Base-by-base conservation (phyloP, 371 early-diverging fungal genomes). In the Mortierella sp. region DNA sequence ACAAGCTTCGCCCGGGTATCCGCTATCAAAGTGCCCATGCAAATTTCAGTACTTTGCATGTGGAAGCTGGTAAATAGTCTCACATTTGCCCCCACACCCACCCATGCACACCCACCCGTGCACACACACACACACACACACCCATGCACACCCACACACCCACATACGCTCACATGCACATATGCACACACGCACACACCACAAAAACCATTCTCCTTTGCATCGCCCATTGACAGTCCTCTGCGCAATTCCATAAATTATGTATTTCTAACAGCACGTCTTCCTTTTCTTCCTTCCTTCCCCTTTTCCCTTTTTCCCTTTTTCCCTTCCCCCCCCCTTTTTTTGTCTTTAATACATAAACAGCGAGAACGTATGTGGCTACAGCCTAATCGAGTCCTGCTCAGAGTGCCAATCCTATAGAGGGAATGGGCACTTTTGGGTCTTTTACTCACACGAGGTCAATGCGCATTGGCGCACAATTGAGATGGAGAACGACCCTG, bases 41-140 rank as follows among this genome's bases (percentile, higher is more conserved):
- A 66, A 72, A 60, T 72, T 66, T 52, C 72, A 72, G 28, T 47
- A 55, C 22, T 66, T 72, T 61, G 72, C 72, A 16, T 72, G 73
- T 38, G 73, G 47, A 16, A 57, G 48, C 47, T 72, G 73, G 71
- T 70, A 70, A 58, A 38, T 55, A 15, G 8, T 13, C 13, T 13
- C 43, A 41, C 43, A 41, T 13, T 41, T 13, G 8, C 43, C 43
- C 13, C 43, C 28, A 28, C 28, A 43, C 45, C 45, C 45, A 43
- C 45, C 5, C 10, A 9, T 43, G 7, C 36, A 36, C 36, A 6
- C 36, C 4, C 36, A 6, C 36, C 4, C 36, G 6, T 6, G 36
- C 36, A 36, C 36, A 43, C 45, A 36, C 36, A 6, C 36, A 36
- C 36, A 36, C 36, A 36, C 4, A 6, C 36, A 36, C 36, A 36